Conservation (phyloP, 148 eudicot species). For the Camellia japonica region DNA sequence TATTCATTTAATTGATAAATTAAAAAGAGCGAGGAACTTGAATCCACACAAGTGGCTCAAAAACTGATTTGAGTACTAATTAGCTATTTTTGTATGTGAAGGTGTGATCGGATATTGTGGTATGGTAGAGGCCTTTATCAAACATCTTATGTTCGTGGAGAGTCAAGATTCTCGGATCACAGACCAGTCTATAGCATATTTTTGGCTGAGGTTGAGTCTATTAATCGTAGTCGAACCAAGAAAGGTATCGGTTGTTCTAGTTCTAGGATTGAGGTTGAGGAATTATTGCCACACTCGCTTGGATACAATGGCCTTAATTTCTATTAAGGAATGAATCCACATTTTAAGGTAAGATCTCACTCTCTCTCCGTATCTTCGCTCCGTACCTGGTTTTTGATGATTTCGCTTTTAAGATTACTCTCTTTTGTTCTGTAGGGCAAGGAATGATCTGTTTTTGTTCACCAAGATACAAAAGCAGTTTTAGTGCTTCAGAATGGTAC, state of each 20-base stretch:
- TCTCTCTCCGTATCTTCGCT: background rate
- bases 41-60: background rate
- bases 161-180: slow-evolving; percentile 97
- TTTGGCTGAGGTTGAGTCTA: slow-evolving; percentile 79
- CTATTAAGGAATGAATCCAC: slow-evolving; percentile 28
- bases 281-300: slow-evolving; percentile 62
- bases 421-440: background rate
- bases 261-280: slow-evolving; percentile 90
- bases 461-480: background rate
- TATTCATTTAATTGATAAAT: background rate
- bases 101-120: slow-evolving; percentile 99
- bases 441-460: background rate
- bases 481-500: slow-evolving; percentile 2
- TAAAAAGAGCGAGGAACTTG: background rate
- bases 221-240: slow-evolving; percentile 57
- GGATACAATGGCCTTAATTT: slow-evolving; percentile 44
- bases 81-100: slow-evolving; percentile 24
- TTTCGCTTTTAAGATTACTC: background rate
- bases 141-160: slow-evolving; percentile 90
- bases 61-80: background rate
- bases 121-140: slow-evolving; percentile 82
- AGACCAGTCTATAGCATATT: slow-evolving; percentile 83
- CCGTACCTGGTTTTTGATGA: background rate
- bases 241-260: slow-evolving; percentile 57
- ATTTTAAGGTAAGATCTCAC: slow-evolving; percentile 22